phyloP scores from a whole-genome alignment of 2,329 filamentous ascomycete genomes.

The Scedosporium minutisporum region DNA sequence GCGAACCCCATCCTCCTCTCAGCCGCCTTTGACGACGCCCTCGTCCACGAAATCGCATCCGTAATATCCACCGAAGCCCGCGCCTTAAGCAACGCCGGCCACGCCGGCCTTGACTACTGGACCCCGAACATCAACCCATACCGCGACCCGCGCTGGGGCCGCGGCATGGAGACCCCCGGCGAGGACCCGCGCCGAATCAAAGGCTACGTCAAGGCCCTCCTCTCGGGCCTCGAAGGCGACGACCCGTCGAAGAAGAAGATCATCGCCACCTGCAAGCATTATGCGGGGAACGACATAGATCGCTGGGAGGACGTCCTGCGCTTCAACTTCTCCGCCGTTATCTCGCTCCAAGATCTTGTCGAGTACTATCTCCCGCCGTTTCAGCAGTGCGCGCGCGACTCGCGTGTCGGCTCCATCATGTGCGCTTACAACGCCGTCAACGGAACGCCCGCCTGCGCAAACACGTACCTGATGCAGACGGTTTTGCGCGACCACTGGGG shows the following conservation, averaged over 20 bases:
- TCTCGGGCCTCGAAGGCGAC: constrained; percentile 39
- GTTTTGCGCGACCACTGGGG: constrained; percentile 57
- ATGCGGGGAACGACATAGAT: constrained; percentile 48
- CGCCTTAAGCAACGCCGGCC: constrained; percentile 52
- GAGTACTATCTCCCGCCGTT: constrained; percentile 63
- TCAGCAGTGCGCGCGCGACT: constrained; percentile 50
- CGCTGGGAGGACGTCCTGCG: constrained; percentile 30
- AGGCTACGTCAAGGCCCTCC: constrained; percentile 40
- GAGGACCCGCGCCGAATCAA: constrained; percentile 43
- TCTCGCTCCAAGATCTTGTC: constrained; percentile 51
- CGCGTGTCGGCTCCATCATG: constrained; percentile 49
- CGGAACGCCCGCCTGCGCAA: constrained; percentile 54
- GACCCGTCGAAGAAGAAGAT: constrained; percentile 23
- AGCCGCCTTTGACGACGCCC: constrained; percentile 53
- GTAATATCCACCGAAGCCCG: constrained; percentile 51
- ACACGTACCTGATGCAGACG: constrained; percentile 50
- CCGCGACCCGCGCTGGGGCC: constrained; percentile 53
- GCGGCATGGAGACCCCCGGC: constrained; percentile 51
- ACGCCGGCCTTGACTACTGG: constrained; percentile 49
- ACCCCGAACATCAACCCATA: constrained; percentile 61
- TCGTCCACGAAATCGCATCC: constrained; percentile 46
- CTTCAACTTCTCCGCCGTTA: constrained; percentile 45
- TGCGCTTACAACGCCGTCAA: constrained; percentile 57
- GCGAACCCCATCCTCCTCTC: constrained; percentile 53
- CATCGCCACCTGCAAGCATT: constrained; percentile 51